Percentiles rank a stretch among this genome's conserved stretches.
Evolutionary conservation across 345 rosid genomes (phyloP).

Genomic region (Eutrema heterophyllum): DNA sequence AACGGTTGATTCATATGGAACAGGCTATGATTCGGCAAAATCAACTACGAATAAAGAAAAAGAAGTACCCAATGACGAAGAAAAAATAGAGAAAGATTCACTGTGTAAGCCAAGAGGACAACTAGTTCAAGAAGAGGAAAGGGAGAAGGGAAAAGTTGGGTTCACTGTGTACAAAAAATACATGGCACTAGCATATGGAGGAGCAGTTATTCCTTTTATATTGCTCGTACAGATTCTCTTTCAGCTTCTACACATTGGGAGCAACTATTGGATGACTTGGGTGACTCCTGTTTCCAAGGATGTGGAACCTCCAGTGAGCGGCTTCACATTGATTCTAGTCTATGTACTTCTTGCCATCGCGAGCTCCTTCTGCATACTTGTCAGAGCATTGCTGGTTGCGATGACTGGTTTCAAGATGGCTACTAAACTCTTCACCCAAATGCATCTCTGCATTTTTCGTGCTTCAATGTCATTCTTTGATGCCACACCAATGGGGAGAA

Average conservation of each 20-base stretch:
- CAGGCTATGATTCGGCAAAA: constrained; percentile 22
- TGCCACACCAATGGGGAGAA: constrained; percentile 66
- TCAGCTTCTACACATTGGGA: constrained; percentile 55
- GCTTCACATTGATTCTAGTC: constrained; percentile 40
- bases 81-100: constrained; percentile 36
- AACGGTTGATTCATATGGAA: constrained; percentile 39
- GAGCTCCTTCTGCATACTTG: constrained; percentile 53
- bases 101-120: constrained; percentile 46
- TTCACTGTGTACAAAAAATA: constrained; percentile 64
- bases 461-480: constrained; percentile 87
- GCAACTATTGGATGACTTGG: constrained; percentile 88
- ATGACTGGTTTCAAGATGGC: constrained; percentile 60
- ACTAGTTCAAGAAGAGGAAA: constrained; percentile 83
- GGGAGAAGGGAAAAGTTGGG: constrained; percentile 82
- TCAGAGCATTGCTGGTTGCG: constrained; percentile 39
- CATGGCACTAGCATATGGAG: constrained; percentile 57
- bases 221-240: constrained; percentile 50
- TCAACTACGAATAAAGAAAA: constrained; percentile 22
- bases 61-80: constrained; percentile 27
- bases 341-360: constrained; percentile 50
- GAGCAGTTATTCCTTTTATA: constrained; percentile 60
- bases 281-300: constrained; percentile 56
- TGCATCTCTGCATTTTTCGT: constrained; percentile 62
- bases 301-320: constrained; percentile 39
- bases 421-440: constrained; percentile 49